A percentile compares a stretch with the other conserved stretches of the same genome.
phyloP scores from a whole-genome alignment of 2,329 filamentous ascomycete genomes.

The Exophiala sideris region DNA sequence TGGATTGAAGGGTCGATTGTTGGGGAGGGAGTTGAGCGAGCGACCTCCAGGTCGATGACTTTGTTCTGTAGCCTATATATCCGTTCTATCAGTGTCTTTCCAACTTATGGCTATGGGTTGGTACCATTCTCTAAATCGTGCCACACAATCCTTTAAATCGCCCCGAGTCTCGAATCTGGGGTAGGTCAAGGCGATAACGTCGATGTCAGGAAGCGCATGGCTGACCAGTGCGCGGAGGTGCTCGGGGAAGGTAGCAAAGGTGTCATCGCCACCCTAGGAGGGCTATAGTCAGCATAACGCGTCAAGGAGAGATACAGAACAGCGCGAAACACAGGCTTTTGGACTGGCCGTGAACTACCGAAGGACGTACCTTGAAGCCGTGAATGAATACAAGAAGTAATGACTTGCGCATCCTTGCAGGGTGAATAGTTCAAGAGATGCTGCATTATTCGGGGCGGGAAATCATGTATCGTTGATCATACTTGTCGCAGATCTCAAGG shows the following conservation, averaged over 20 bases:
- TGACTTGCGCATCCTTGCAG: conserved; percentile 43
- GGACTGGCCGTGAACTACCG: neutral
- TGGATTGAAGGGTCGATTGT: conserved; percentile 82
- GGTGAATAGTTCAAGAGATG: conserved; percentile 4
- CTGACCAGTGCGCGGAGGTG: conserved; percentile 41
- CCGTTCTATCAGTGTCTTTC: neutral
- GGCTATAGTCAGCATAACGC: conserved; percentile 3
- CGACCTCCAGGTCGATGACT: conserved; percentile 91
- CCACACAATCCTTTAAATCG: conserved; percentile 45
- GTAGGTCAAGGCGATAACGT: conserved; percentile 43
- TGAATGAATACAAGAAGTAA: conserved; percentile 48
- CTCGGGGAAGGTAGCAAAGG: conserved; percentile 46
- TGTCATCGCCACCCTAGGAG: conserved; percentile 47
- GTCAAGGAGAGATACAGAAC: neutral
- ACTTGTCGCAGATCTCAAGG: neutral
- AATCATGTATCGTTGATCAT: neutral
- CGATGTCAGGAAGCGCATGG: conserved; percentile 42
- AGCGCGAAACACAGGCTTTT: neutral
- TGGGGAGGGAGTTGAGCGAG: conserved; percentile 72
- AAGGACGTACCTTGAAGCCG: conserved; percentile 44
- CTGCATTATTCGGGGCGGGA: conserved; percentile 18
- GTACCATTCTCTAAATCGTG: conserved; percentile 48
- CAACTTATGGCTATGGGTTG: conserved; percentile 5
- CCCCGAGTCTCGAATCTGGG: conserved; percentile 51
- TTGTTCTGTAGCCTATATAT: conserved; percentile 74